Evolutionary conservation across 495 filamentous ascomycete species (phyloP).

Genomic region (Penicillium robsamsonii): DNA sequence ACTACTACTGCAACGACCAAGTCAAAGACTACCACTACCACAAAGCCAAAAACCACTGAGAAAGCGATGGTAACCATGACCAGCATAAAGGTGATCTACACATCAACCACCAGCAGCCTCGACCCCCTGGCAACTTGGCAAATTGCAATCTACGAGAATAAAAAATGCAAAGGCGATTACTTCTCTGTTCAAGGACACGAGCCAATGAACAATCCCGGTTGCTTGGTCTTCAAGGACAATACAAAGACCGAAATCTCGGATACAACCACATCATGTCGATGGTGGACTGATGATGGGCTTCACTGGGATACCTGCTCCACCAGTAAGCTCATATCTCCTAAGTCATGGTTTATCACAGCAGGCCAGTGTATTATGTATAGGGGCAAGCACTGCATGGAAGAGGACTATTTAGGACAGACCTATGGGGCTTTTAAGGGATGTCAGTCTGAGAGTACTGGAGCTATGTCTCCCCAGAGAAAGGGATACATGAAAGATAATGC

Average conservation of each 20-base stretch:
- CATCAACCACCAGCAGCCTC: neutral
- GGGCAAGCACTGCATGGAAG: neutral
- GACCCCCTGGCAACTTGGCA: neutral
- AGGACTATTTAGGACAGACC: neutral
- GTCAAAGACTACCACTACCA: neutral
- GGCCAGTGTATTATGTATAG: constrained; percentile 1
- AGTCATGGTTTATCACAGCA: constrained; percentile 1
- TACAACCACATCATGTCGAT: constrained; percentile 9
- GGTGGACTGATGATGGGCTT: constrained; percentile 5
- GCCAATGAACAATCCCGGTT: neutral
- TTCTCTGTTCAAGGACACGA: constrained; percentile 14
- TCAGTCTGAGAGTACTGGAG: neutral
- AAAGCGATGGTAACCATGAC: neutral
- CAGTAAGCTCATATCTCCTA: neutral
- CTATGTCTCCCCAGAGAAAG: neutral
- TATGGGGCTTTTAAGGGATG: neutral
- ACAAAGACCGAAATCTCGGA: neutral
- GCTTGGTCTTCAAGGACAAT: neutral
- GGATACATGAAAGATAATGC: neutral
- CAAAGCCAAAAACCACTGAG: neutral
- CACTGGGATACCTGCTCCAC: constrained; percentile 1
- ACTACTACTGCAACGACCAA: neutral
- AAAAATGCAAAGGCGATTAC: neutral
- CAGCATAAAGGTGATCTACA: neutral
- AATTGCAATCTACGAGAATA: neutral